These are phyloP conservation scores for Pseudogymnoascus sp. DNA, from an alignment of 2,329 filamentous ascomycete genomes.

Conservation along the genomic window DNA sequence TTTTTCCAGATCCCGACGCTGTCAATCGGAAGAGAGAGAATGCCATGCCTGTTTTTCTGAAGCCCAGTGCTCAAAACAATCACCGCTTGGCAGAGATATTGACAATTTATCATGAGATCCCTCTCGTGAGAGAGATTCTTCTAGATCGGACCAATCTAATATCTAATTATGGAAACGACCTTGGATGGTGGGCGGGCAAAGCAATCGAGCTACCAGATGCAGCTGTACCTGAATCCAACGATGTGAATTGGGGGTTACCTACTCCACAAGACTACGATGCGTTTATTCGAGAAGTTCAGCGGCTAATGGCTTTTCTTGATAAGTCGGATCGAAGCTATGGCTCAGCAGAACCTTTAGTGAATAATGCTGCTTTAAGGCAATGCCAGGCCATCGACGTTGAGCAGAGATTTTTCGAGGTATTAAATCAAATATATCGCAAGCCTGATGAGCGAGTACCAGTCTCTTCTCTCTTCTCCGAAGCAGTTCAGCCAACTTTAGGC, in stretches of 20 bases:
- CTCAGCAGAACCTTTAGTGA: conserved; percentile 40
- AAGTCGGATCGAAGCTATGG: conserved; percentile 51
- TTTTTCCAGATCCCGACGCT: conserved; percentile 30
- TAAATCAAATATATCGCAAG: neutral
- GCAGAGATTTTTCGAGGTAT: conserved; percentile 20
- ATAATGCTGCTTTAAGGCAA: conserved; percentile 21
- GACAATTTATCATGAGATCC: conserved; percentile 52
- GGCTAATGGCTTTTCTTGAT: conserved; percentile 55
- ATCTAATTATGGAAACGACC: conserved; percentile 44
- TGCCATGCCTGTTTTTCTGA: conserved; percentile 45
- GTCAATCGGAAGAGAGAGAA: conserved; percentile 35
- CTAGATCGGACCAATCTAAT: conserved; percentile 36
- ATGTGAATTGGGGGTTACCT: conserved; percentile 9
- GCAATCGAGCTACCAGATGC: conserved; percentile 31
- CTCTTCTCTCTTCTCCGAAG: conserved; percentile 10
- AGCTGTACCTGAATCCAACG: conserved; percentile 14
- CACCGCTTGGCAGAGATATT: conserved; percentile 44
- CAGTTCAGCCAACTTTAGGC: conserved; percentile 2
- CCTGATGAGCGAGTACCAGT: conserved; percentile 11
- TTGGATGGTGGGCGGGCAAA: conserved; percentile 54
- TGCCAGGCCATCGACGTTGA: conserved; percentile 18
- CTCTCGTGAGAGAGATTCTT: conserved; percentile 47
- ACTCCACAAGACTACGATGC: conserved; percentile 27
- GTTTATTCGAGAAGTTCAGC: conserved; percentile 48
- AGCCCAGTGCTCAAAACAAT: conserved; percentile 31